Conservation (phyloP, 176 grass and related monocot species). For the Chrysopogon serrulatus region DNA sequence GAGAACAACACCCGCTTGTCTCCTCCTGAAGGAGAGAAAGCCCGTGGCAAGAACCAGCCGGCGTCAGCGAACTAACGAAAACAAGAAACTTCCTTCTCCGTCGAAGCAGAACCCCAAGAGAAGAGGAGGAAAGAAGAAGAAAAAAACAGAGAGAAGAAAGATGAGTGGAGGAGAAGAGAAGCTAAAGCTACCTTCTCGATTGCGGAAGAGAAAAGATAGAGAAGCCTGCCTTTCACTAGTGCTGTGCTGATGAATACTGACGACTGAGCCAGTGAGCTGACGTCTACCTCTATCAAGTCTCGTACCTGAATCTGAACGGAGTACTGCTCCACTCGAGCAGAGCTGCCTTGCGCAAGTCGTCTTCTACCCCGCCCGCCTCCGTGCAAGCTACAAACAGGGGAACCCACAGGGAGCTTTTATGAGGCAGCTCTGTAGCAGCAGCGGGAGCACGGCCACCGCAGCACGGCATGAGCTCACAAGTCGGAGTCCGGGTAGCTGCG, state of each 20-base stretch:
- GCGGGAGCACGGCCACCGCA: background rate
- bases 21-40: background rate
- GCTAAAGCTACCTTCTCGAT: background rate
- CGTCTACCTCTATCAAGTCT: background rate
- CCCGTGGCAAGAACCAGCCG: background rate
- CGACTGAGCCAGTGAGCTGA: conserved; percentile 4
- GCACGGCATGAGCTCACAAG: background rate
- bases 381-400: background rate
- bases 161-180: background rate
- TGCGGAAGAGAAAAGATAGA: background rate
- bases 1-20: background rate
- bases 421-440: background rate
- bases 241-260: background rate
- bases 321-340: background rate
- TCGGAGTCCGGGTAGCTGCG: background rate
- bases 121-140: background rate
- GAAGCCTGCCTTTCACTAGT: background rate
- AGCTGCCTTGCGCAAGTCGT: background rate
- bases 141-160: background rate
- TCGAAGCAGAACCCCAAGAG: background rate
- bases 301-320: background rate
- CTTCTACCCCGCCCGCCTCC: background rate
- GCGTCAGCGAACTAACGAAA: background rate
- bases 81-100: background rate
- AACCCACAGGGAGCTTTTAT: background rate